Conservation (phyloP, 164 flowering plant genomes). For the Stephania cephalantha region DNA sequence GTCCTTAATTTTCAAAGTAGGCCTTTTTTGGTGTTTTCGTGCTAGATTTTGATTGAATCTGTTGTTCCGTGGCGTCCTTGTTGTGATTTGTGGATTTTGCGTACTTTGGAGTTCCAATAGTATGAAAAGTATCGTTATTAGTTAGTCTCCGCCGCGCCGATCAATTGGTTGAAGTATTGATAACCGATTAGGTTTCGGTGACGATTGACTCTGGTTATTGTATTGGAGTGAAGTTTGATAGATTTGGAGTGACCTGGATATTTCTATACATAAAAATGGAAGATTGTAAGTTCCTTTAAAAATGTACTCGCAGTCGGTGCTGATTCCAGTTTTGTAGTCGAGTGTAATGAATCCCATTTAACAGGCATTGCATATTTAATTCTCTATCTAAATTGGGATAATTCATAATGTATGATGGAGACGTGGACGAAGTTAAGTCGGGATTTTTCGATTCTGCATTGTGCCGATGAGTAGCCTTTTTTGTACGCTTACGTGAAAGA, state of each 20-base stretch:
- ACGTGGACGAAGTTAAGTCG: neutral
- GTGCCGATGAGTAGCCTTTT: neutral
- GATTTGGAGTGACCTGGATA: neutral
- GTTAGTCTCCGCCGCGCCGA: neutral
- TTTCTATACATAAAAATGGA: neutral
- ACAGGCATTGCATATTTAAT: no score
- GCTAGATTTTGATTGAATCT: neutral
- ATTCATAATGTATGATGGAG: no score
- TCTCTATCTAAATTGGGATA: no score
- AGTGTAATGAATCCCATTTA: neutral
- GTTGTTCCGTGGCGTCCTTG: no score
- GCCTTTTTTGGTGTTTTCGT: neutral
- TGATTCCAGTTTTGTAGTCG: neutral
- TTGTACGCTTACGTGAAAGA: neutral
- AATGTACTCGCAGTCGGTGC: neutral
- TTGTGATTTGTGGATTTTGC: neutral
- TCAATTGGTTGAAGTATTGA: neutral
- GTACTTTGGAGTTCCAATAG: neutral
- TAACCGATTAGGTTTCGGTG: neutral
- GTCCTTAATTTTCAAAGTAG: neutral
- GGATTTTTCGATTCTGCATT: neutral
- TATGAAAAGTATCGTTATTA: neutral
- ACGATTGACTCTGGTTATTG: neutral
- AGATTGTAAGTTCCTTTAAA: neutral
- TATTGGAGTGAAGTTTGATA: neutral